phyloP scores from a whole-genome alignment of 1,139 yeast genomes.

The Blastobotrys ciferrii region DNA sequence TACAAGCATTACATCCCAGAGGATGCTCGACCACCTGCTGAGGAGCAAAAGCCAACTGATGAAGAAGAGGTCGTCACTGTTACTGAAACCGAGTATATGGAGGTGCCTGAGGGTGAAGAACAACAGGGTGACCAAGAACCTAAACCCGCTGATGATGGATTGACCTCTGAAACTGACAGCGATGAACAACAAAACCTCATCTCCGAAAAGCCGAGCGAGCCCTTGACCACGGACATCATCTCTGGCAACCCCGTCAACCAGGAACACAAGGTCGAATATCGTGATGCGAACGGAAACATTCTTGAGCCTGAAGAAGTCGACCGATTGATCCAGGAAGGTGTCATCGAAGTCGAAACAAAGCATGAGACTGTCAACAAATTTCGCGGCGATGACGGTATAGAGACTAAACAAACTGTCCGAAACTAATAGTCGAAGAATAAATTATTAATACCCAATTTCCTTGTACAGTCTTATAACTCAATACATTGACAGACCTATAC shows the following conservation, averaged over 20 bases:
- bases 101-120: slow-evolving; percentile 21
- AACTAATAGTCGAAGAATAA: slow-evolving; percentile 1
- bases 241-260: slow-evolving; percentile 11
- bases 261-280: slow-evolving; percentile 29
- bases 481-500: not conserved
- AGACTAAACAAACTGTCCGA: slow-evolving; percentile 11
- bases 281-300: slow-evolving; percentile 35
- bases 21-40: slow-evolving; percentile 16
- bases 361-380: slow-evolving; percentile 18
- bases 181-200: slow-evolving; percentile 10
- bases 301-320: slow-evolving; percentile 33
- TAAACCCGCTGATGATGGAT: slow-evolving; percentile 22
- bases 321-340: slow-evolving; percentile 26
- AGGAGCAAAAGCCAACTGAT: slow-evolving; percentile 12
- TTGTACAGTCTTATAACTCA: not conserved
- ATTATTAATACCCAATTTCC: slow-evolving; percentile 4
- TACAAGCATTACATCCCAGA: slow-evolving; percentile 25
- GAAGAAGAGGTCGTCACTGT: slow-evolving; percentile 13
- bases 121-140: slow-evolving; percentile 21
- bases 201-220: slow-evolving; percentile 7
- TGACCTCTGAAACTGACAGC: slow-evolving; percentile 21
- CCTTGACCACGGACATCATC: slow-evolving; percentile 2
- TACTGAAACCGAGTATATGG: slow-evolving; percentile 13
- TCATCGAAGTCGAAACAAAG: slow-evolving; percentile 23
- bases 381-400: slow-evolving; percentile 19